Conservation (phyloP, 1,284 basidiomycete species). For the Lignosus rhinocerotis region DNA sequence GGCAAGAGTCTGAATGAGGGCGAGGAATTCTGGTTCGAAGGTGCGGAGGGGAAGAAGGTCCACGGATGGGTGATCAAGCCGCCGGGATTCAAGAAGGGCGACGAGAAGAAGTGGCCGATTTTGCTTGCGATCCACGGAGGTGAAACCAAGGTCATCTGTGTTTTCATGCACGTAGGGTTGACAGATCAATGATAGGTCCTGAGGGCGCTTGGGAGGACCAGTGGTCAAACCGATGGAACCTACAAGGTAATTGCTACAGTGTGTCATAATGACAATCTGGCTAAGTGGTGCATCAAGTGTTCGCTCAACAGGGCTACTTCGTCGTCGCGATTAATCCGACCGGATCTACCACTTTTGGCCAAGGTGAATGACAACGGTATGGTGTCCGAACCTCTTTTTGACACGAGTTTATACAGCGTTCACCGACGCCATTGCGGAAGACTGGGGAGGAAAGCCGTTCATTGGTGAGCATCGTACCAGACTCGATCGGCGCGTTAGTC, state of each 20-base stretch:
- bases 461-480: slow-evolving; percentile 23
- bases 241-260: slow-evolving; percentile 53
- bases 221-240: slow-evolving; percentile 90
- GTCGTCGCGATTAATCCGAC: slow-evolving; percentile 86
- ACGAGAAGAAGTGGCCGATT: slow-evolving; percentile 75
- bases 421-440: slow-evolving; percentile 74
- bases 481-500: neutral
- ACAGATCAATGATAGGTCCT: slow-evolving; percentile 40
- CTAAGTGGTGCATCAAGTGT: slow-evolving; percentile 45
- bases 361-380: slow-evolving; percentile 48
- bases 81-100: slow-evolving; percentile 63
- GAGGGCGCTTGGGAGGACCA: slow-evolving; percentile 81
- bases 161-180: neutral
- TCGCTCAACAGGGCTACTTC: slow-evolving; percentile 84
- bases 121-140: slow-evolving; percentile 76
- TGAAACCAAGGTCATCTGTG: neutral
- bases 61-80: slow-evolving; percentile 87
- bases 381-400: neutral
- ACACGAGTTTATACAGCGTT: slow-evolving; percentile 51
- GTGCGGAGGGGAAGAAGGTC: slow-evolving; percentile 68
- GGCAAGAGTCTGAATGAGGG: slow-evolving; percentile 58
- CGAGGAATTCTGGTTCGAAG: slow-evolving; percentile 86
- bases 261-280: too few species aligned
- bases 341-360: slow-evolving; percentile 86
- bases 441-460: slow-evolving; percentile 89